Percentiles rank a stretch among this genome's conserved stretches.
phyloP scores from a whole-genome alignment of 257 asterid genomes.

The Nicotiana knightiana region DNA sequence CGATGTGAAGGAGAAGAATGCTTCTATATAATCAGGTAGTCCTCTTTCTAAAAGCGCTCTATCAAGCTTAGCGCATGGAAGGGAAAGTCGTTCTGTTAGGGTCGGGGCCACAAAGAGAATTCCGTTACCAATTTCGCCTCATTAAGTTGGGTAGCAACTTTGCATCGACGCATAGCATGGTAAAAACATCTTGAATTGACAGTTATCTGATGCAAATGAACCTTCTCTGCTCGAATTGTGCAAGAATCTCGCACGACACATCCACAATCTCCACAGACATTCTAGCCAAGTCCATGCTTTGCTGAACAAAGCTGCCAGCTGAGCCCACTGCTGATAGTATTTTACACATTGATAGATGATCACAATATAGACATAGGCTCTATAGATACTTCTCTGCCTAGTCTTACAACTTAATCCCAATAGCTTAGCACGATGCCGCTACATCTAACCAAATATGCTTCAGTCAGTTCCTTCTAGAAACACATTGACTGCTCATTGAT shows the following conservation, averaged over 20 bases:
- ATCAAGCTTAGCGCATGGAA: too few relatives aligned
- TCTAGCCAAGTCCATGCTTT: not conserved
- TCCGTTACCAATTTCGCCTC: not conserved
- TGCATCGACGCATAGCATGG: not conserved
- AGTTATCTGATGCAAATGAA: slow-evolving; percentile 1
- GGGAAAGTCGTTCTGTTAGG: too few relatives aligned
- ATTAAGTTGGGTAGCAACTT: slow-evolving; percentile 6
- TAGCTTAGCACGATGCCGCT: not conserved
- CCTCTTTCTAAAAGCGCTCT: too few relatives aligned
- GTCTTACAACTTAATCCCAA: not conserved
- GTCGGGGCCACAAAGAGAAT: not conserved
- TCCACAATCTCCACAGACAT: not conserved
- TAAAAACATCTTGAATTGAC: not conserved
- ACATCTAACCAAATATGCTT: not conserved
- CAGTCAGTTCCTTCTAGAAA: not conserved
- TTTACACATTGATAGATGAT: not conserved
- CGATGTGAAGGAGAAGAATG: too few relatives aligned
- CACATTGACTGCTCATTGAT: not conserved
- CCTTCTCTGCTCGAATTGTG: not conserved
- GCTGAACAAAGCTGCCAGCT: not conserved
- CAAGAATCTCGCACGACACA: not conserved
- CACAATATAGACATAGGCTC: not conserved
- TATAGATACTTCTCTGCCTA: not conserved
- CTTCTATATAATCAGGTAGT: too few relatives aligned
- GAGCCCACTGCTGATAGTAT: not conserved